Conservation (phyloP, 148 eudicot genomes). For the Talinum fruticosum region DNA sequence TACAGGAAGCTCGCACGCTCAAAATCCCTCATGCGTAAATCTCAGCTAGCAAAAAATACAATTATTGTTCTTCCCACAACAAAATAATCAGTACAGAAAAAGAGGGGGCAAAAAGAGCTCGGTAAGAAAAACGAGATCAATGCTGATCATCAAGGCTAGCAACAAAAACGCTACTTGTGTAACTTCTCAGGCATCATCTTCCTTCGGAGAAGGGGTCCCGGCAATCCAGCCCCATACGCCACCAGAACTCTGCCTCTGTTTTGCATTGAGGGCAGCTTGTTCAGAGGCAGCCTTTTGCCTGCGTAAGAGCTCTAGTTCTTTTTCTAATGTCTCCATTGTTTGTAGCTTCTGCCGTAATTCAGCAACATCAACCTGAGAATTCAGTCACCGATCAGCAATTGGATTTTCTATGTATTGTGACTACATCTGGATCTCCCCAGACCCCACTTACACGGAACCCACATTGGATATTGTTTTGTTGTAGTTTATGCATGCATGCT, state of each 20-base stretch:
- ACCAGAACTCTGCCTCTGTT: slow-evolving; percentile 81
- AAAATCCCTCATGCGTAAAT: not conserved
- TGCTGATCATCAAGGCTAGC: slow-evolving; percentile 19
- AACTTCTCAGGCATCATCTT: slow-evolving; percentile 43
- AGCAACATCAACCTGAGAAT: slow-evolving; percentile 88
- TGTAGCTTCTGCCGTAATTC: slow-evolving; percentile 94
- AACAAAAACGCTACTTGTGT: not conserved
- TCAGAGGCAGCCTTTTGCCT: slow-evolving; percentile 98
- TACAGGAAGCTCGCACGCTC: not conserved
- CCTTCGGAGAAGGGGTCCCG: slow-evolving; percentile 49
- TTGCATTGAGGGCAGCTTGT: slow-evolving; percentile 75
- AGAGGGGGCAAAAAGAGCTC: slow-evolving; percentile 26
- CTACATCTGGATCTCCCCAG: not conserved
- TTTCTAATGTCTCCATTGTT: slow-evolving; percentile 85
- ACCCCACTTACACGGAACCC: too few relatives aligned
- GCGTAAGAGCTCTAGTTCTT: slow-evolving; percentile 84
- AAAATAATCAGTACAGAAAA: slow-evolving; percentile 17
- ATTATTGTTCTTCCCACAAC: not conserved
- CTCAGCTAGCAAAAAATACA: not conserved
- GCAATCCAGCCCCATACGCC: slow-evolving; percentile 99
- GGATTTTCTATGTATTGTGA: not conserved
- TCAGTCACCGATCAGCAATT: slow-evolving; percentile 1
- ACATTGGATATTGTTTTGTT: too few relatives aligned
- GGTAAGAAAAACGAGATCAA: slow-evolving; percentile 16
- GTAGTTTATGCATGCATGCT: too few relatives aligned